phyloP scores from a whole-genome alignment of 2,329 filamentous ascomycete genomes.

The Didymellaceae sp. region DNA sequence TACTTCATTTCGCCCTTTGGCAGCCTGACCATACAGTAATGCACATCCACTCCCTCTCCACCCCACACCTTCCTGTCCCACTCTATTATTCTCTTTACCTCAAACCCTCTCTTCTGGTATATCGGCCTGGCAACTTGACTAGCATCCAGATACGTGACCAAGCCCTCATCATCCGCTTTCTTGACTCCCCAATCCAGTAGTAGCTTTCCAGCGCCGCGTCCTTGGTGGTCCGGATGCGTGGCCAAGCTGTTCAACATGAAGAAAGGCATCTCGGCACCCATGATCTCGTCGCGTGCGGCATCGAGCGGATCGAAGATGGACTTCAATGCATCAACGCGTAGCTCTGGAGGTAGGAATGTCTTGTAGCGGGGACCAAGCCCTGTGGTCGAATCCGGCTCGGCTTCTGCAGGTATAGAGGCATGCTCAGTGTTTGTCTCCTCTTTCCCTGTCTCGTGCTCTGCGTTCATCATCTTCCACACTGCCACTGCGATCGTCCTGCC shows the following conservation, averaged over 20 bases:
- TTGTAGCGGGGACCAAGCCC: constrained; percentile 47
- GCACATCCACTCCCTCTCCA: constrained; percentile 38
- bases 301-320: constrained; percentile 37
- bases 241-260: constrained; percentile 40
- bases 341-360: constrained; percentile 78
- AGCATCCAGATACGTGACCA: constrained; percentile 51
- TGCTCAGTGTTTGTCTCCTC: constrained; percentile 1
- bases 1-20: not conserved
- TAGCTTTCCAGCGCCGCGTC: constrained; percentile 49
- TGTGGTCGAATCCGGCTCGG: not conserved
- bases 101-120: constrained; percentile 47
- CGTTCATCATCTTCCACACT: constrained; percentile 36
- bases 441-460: not conserved
- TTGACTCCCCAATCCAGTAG: constrained; percentile 49
- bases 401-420: constrained; percentile 4
- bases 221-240: constrained; percentile 50
- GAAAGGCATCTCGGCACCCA: constrained; percentile 30
- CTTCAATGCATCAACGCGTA: constrained; percentile 33
- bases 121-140: constrained; percentile 46
- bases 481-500: constrained; percentile 39
- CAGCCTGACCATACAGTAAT: constrained; percentile 36
- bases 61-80: constrained; percentile 40
- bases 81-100: constrained; percentile 22
- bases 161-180: constrained; percentile 48
- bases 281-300: constrained; percentile 32